These are phyloP conservation scores for Talinum fruticosum DNA, from an alignment of 148 eudicot genomes.

Conservation along the genomic window DNA sequence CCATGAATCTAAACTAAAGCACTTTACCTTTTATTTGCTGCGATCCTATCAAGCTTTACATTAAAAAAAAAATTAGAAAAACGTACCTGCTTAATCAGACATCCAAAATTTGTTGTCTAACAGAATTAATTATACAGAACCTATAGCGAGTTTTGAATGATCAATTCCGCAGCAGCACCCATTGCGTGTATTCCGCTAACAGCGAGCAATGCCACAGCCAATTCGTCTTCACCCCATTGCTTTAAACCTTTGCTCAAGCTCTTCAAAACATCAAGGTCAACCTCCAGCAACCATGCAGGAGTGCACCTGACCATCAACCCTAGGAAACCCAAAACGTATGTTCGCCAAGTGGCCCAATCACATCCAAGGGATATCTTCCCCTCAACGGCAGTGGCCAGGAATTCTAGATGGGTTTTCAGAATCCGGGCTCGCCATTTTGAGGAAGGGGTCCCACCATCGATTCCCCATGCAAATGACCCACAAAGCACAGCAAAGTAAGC, in stretches of 20 bases:
- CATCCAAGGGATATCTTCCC: slow-evolving; percentile 87
- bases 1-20: too few species aligned
- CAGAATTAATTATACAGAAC: neutral
- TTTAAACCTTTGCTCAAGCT: slow-evolving; percentile 68
- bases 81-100: neutral
- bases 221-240: slow-evolving; percentile 69
- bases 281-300: slow-evolving; percentile 67
- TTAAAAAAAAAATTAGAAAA: too few species aligned
- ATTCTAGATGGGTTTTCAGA: slow-evolving; percentile 57
- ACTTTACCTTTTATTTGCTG: too few species aligned
- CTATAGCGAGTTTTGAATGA: slow-evolving; percentile 33
- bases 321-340: slow-evolving; percentile 73
- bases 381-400: slow-evolving; percentile 71
- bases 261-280: slow-evolving; percentile 59
- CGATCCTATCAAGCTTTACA: neutral
- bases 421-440: slow-evolving; percentile 44
- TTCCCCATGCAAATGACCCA: slow-evolving; percentile 82
- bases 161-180: slow-evolving; percentile 87
- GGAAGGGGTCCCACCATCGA: slow-evolving; percentile 38
- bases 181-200: slow-evolving; percentile 58
- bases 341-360: slow-evolving; percentile 66
- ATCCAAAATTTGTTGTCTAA: slow-evolving; percentile 12
- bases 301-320: slow-evolving; percentile 77
- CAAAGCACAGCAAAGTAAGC: slow-evolving; percentile 78
- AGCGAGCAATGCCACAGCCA: slow-evolving; percentile 66